Evolutionary conservation across 2,329 filamentous ascomycete species (phyloP).

Genomic region (Arthrobotrys sinensis): DNA sequence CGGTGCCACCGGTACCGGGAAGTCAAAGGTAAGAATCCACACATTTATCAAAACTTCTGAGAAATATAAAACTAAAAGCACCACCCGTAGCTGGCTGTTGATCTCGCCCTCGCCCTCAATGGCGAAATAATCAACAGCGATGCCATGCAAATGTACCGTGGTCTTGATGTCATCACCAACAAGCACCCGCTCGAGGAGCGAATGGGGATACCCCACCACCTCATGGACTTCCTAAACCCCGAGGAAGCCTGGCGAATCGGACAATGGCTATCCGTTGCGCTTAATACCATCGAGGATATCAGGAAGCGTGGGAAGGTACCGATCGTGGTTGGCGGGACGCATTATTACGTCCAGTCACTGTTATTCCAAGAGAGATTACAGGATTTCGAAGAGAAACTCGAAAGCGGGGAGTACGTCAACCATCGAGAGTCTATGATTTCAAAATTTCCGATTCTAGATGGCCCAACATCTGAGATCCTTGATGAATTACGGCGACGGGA

Average conservation of each 20-base stretch:
- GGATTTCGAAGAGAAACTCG: constrained; percentile 43
- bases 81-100: constrained; percentile 81
- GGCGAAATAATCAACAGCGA: constrained; percentile 98
- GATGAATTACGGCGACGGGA: constrained; percentile 83
- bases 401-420: constrained; percentile 66
- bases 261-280: constrained; percentile 69
- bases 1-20: constrained; percentile 92
- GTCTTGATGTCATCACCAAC: constrained; percentile 94
- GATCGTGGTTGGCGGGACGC: constrained; percentile 92
- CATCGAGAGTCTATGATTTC: constrained; percentile 67
- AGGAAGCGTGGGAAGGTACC: constrained; percentile 83
- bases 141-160: constrained; percentile 96
- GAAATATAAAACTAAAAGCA: not conserved
- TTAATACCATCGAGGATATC: constrained; percentile 78
- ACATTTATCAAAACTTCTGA: not conserved
- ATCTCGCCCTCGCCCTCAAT: constrained; percentile 84
- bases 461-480: constrained; percentile 79
- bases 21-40: constrained; percentile 80
- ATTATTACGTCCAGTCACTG: constrained; percentile 93
- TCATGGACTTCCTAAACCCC: constrained; percentile 83
- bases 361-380: constrained; percentile 81
- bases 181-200: constrained; percentile 84
- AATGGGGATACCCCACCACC: constrained; percentile 86
- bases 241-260: constrained; percentile 87
- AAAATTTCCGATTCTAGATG: constrained; percentile 80